phyloP scores from a whole-genome alignment of 495 filamentous ascomycete species.

The Usnea hakonensis region DNA sequence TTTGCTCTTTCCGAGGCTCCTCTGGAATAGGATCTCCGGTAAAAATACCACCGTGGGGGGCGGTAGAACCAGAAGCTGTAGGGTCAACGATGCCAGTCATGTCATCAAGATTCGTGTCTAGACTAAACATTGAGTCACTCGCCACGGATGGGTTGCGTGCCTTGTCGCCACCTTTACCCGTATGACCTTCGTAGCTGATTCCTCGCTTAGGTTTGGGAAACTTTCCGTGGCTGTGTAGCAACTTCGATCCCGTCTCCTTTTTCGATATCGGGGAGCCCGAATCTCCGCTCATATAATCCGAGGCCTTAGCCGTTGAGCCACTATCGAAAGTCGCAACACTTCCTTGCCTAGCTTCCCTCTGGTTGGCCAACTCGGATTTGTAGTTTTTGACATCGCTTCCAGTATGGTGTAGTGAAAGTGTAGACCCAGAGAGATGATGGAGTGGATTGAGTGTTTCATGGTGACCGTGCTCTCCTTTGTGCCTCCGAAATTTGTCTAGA shows the following conservation, averaged over 20 bases:
- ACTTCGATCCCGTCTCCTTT: constrained; percentile 18
- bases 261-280: constrained; percentile 19
- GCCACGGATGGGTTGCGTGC: constrained; percentile 38
- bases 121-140: constrained; percentile 49
- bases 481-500: constrained; percentile 55
- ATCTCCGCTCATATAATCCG: constrained; percentile 22
- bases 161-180: constrained; percentile 28
- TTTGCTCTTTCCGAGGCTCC: constrained; percentile 27
- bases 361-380: constrained; percentile 43
- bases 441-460: constrained; percentile 35
- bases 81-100: constrained; percentile 71
- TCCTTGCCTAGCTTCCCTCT: constrained; percentile 36
- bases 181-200: constrained; percentile 45
- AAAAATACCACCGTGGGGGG: constrained; percentile 50
- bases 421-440: constrained; percentile 48
- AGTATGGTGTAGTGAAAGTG: constrained; percentile 41
- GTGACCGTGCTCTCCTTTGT: constrained; percentile 41
- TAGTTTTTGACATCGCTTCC: constrained; percentile 36
- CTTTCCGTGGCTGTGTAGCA: constrained; percentile 26
- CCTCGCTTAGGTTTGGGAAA: constrained; percentile 42
- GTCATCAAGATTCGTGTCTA: constrained; percentile 76
- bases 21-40: constrained; percentile 45
- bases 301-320: constrained; percentile 22
- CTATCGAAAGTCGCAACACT: constrained; percentile 32
- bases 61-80: constrained; percentile 35